Base-by-base conservation (phyloP, 305 asterid genomes). In the Rubia balearica region DNA sequence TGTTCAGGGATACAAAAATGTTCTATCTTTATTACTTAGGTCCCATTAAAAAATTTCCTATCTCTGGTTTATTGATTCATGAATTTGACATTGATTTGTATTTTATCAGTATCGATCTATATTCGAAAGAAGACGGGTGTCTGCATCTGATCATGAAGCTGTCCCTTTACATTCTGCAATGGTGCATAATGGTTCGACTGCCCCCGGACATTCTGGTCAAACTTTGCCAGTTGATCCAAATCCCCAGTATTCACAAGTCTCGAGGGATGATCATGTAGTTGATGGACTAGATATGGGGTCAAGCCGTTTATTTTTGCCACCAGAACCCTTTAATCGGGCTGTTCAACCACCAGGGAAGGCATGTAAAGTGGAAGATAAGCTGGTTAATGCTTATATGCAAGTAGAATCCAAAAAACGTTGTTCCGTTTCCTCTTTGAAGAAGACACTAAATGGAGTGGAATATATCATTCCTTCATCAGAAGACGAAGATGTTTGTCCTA, bases 401-500 rank as follows among this genome's bases (percentile, higher is more conserved):
- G 64, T 21, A 19, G 72, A 61, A 33, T 48, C 77, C 17, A 74
- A 64, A 41, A 70, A 75, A 27, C 46, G 57, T 51, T 43, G 38
- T 68, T 61, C 79, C 19, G 65, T 57, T 46, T 76, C 83, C 73
- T 69, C 73, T 69, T 8, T 65, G 72, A 74, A 69, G 65, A 48
- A 30, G 21, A 43, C 8, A 59, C 69, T 68, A 59, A 21, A 24
- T 65, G 74, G 24, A 45, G 65, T 33, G 22, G 38, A 30, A 6
- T 62, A 68, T 80, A 53, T 21, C 36, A 4, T 48, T 61, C 74
- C 81, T 61, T 67, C 72, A 33, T 72, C 70, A 9, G 86, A 82
- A 62, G 82, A 82, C 12, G 87, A 82, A 53, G 90, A 90, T 59
- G 87, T 71, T 14, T 88, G 95, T 48, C 90, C 93, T 0, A 88